phyloP scores from a whole-genome alignment of 108 stramenopile species.

The Schizochytrium sp. region DNA sequence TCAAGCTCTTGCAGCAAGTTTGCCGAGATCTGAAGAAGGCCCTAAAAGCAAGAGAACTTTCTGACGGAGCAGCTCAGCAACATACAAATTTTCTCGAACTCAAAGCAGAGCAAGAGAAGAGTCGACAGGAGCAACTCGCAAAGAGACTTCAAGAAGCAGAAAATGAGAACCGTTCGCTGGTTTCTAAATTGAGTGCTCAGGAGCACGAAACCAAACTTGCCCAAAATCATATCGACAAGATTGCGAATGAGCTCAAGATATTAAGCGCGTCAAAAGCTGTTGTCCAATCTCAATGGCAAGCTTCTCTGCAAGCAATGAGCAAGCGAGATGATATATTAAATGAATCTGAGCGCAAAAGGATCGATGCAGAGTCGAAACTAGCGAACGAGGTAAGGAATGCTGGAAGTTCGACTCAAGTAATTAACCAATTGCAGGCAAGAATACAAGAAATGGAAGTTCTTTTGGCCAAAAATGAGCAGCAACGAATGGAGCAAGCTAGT shows the following conservation, averaged over 20 bases:
- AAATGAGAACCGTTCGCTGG: neutral
- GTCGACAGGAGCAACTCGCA: neutral
- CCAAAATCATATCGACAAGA: neutral
- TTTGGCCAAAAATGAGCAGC: neutral
- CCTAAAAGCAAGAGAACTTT: neutral
- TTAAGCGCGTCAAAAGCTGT: conserved; percentile 22
- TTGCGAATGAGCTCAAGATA: conserved; percentile 20
- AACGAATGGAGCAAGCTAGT: neutral
- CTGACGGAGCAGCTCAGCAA: neutral
- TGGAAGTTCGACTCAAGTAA: neutral
- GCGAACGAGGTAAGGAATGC: neutral
- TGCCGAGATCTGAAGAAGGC: conserved; percentile 4
- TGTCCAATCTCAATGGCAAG: conserved; percentile 25
- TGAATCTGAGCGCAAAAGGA: neutral
- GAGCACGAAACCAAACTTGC: conserved; percentile 45
- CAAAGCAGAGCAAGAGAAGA: neutral
- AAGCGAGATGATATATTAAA: conserved; percentile 19
- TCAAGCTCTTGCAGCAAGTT: neutral
- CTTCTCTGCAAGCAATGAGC: conserved; percentile 1
- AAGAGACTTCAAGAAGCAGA: conserved; percentile 7
- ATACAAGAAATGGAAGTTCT: neutral
- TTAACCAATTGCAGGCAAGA: neutral
- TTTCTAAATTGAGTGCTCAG: neutral
- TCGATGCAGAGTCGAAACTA: conserved; percentile 2
- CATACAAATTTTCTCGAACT: conserved; percentile 9